Percentiles rank a stretch among this genome's conserved stretches.
These are phyloP conservation scores for Tuber umbilicatum DNA, from an alignment of 495 filamentous ascomycete genomes.

Conservation along the genomic window DNA sequence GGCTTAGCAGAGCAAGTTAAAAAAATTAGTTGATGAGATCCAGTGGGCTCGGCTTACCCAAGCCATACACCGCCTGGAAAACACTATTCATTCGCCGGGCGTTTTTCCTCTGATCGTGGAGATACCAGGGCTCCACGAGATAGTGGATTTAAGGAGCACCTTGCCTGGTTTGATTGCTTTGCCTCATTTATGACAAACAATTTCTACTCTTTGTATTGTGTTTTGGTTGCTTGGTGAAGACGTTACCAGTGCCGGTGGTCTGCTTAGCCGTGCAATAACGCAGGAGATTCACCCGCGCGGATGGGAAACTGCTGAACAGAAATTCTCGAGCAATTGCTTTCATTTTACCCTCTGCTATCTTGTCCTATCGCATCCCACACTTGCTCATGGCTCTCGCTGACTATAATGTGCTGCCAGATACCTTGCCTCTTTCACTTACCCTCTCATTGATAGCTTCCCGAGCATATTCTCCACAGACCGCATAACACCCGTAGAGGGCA, in stretches of 20 bases:
- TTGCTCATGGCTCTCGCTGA: not conserved
- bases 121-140: too few relatives aligned
- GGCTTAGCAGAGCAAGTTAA: too few relatives aligned
- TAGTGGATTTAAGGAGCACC: too few relatives aligned
- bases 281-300: not conserved
- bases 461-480: constrained; percentile 52
- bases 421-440: constrained; percentile 58
- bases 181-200: not conserved
- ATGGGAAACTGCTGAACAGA: not conserved
- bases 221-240: not conserved
- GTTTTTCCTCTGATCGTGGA: too few relatives aligned
- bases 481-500: constrained; percentile 32
- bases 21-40: too few relatives aligned
- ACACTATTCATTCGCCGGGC: too few relatives aligned
- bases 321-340: not conserved
- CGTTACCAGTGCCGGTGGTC: not conserved
- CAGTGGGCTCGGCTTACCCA: too few relatives aligned
- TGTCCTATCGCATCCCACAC: not conserved
- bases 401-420: constrained; percentile 45
- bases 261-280: not conserved
- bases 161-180: not conserved
- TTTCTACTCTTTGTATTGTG: not conserved
- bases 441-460: constrained; percentile 76
- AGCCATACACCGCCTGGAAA: too few relatives aligned
- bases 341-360: not conserved